A percentile compares a stretch with the other conserved stretches of the same genome.
These are phyloP conservation scores for Meyerozyma guilliermondii DNA, from an alignment of 1,139 yeast genomes.

Conservation along the genomic window DNA sequence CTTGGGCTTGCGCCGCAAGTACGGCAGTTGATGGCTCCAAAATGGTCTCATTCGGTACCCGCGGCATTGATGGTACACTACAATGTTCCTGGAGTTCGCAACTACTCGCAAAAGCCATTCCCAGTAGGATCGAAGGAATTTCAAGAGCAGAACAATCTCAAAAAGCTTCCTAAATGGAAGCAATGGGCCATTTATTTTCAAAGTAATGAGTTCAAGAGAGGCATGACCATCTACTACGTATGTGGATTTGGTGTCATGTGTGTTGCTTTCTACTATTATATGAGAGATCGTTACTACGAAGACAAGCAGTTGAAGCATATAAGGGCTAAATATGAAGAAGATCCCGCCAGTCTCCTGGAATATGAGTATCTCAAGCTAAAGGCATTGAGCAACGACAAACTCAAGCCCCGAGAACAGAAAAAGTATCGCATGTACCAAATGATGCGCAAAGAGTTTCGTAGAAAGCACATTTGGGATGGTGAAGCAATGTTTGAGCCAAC, in stretches of 20 bases:
- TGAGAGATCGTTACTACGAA: constrained; percentile 61
- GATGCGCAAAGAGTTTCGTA: constrained; percentile 49
- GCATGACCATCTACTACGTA: constrained; percentile 46
- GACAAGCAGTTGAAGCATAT: constrained; percentile 55
- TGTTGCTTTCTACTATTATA: constrained; percentile 58
- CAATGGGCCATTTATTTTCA: constrained; percentile 38
- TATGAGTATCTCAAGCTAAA: constrained; percentile 61
- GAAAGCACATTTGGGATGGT: constrained; percentile 39
- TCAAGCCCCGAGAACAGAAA: constrained; percentile 53
- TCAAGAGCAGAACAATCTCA: constrained; percentile 16
- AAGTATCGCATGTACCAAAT: constrained; percentile 49
- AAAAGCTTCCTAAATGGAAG: constrained; percentile 30
- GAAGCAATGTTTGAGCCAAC: constrained; percentile 47
- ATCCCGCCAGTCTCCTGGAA: constrained; percentile 44
- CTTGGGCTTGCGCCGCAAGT: background rate
- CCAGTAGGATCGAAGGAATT: constrained; percentile 9
- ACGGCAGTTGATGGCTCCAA: background rate
- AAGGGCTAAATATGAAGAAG: constrained; percentile 35
- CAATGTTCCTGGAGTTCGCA: background rate
- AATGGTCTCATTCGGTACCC: background rate
- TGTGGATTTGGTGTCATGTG: constrained; percentile 53
- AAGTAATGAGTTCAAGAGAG: constrained; percentile 32
- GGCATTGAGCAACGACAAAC: constrained; percentile 43
- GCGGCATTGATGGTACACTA: background rate
- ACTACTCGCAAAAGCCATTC: constrained; percentile 5